Percentiles rank a stretch among this genome's conserved stretches.
Evolutionary conservation across 2,329 filamentous ascomycete species (phyloP).

Genomic region (Rugonectria rugulosa): DNA sequence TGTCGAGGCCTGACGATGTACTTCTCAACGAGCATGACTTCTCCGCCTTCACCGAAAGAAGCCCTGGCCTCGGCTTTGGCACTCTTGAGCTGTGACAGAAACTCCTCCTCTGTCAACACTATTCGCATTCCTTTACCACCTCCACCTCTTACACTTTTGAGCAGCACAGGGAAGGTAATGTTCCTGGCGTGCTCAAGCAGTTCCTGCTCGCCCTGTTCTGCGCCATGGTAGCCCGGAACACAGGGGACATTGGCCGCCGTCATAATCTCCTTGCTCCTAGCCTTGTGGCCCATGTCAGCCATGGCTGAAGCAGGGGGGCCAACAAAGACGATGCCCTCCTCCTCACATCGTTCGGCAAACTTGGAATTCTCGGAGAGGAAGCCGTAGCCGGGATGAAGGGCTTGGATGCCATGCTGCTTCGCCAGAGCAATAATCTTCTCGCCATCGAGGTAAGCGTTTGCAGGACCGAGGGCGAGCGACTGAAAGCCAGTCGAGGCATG

Average conservation of each 20-base stretch:
- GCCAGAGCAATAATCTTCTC: constrained; percentile 91
- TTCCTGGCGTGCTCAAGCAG: constrained; percentile 75
- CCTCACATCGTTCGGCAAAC: constrained; percentile 87
- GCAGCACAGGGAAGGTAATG: constrained; percentile 72
- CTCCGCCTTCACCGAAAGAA: constrained; percentile 80
- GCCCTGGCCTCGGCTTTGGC: constrained; percentile 79
- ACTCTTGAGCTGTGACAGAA: constrained; percentile 72
- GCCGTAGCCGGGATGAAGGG: constrained; percentile 95
- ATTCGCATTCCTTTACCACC: constrained; percentile 88
- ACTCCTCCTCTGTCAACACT: constrained; percentile 72
- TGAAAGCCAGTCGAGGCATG: constrained; percentile 87
- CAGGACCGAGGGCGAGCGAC: constrained; percentile 82
- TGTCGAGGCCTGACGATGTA: constrained; percentile 83
- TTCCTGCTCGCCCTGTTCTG: constrained; percentile 74
- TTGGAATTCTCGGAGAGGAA: constrained; percentile 93
- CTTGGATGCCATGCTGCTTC: constrained; percentile 84
- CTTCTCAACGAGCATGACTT: constrained; percentile 84
- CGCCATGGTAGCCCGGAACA: constrained; percentile 93
- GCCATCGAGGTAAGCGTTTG: constrained; percentile 90
- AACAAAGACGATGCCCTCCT: constrained; percentile 93
- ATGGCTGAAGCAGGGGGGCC: constrained; percentile 86
- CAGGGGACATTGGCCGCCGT: constrained; percentile 92
- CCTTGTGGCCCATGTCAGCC: constrained; percentile 93
- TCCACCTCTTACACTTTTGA: constrained; percentile 83
- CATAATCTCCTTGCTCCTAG: constrained; percentile 96